A percentile compares a stretch with the other conserved stretches of the same genome.
These are phyloP conservation scores for Mycena indigotica DNA, from an alignment of 768 basidiomycete genomes.

Conservation along the genomic window DNA sequence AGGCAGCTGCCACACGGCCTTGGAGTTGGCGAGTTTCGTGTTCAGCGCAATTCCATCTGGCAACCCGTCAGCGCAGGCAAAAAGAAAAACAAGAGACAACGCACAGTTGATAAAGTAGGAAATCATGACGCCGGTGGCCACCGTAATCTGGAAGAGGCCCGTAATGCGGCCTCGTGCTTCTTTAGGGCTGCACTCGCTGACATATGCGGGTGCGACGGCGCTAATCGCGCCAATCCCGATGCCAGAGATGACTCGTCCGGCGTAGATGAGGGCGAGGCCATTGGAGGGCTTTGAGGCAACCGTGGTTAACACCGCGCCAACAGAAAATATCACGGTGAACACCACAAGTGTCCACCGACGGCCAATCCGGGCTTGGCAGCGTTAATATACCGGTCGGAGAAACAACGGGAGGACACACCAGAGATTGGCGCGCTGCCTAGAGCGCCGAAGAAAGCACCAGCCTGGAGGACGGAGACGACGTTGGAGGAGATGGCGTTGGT, in stretches of 20 bases:
- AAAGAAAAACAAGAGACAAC: constrained; percentile 30
- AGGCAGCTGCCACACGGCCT: constrained; percentile 67
- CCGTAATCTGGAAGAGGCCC: constrained; percentile 76
- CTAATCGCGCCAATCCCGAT: constrained; percentile 82
- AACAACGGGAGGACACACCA: constrained; percentile 53
- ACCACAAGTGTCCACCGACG: constrained; percentile 62
- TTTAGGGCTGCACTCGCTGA: constrained; percentile 87
- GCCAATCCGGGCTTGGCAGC: constrained; percentile 44
- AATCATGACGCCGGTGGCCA: constrained; percentile 82
- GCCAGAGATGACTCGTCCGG: constrained; percentile 79
- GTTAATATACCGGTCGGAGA: too few species aligned
- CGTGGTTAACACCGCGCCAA: constrained; percentile 80
- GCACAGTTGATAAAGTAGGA: constrained; percentile 80
- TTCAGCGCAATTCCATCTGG: constrained; percentile 64
- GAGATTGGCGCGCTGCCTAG: constrained; percentile 72
- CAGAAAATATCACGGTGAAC: constrained; percentile 62
- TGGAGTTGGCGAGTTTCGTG: constrained; percentile 37
- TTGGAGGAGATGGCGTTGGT: constrained; percentile 68
- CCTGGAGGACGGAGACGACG: constrained; percentile 86
- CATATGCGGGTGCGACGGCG: constrained; percentile 80
- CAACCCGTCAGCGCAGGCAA: neutral
- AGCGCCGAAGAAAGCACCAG: constrained; percentile 87
- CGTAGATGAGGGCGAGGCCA: constrained; percentile 72
- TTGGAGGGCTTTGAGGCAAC: constrained; percentile 52
- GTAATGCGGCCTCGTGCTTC: constrained; percentile 84